Conservation (phyloP, 306 rosid species). For the Quercus alba region DNA sequence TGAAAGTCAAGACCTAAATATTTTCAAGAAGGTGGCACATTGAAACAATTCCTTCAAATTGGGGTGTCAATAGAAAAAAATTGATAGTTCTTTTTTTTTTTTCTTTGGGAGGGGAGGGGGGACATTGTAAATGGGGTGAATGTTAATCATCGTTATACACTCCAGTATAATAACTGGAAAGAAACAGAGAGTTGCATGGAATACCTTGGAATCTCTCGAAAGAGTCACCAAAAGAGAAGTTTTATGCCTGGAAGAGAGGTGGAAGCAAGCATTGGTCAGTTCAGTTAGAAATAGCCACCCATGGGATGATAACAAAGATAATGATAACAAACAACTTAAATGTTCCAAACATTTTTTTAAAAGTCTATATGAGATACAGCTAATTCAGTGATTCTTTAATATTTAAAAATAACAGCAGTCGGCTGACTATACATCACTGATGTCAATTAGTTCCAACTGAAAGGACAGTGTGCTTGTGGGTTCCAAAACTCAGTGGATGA, state of each 20-base stretch:
- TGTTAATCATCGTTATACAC: neutral
- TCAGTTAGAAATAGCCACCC: constrained; percentile 4
- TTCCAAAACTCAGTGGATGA: neutral
- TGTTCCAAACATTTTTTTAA: neutral
- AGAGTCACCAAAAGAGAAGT: constrained; percentile 71
- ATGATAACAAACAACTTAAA: neutral
- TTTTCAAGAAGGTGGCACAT: neutral
- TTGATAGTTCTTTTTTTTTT: too few species aligned
- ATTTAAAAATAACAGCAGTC: too few species aligned
- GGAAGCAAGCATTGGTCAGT: constrained; percentile 22
- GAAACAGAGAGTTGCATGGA: neutral
- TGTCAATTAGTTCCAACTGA: neutral
- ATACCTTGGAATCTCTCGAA: constrained; percentile 84
- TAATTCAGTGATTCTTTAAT: neutral
- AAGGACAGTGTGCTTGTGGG: neutral
- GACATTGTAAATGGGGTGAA: too few species aligned
- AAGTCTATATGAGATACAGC: neutral
- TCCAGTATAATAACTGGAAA: constrained; percentile 6
- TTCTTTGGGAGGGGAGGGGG: too few species aligned
- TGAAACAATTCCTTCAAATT: too few species aligned
- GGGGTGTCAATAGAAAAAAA: neutral
- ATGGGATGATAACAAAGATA: neutral
- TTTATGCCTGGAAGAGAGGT: constrained; percentile 57
- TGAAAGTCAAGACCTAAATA: neutral
- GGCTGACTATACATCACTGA: too few species aligned